A percentile compares a stretch with the other conserved stretches of the same genome.
Evolutionary conservation across 2,329 filamentous ascomycete species (phyloP).

Genomic region (Calonectria hawksworthii): DNA sequence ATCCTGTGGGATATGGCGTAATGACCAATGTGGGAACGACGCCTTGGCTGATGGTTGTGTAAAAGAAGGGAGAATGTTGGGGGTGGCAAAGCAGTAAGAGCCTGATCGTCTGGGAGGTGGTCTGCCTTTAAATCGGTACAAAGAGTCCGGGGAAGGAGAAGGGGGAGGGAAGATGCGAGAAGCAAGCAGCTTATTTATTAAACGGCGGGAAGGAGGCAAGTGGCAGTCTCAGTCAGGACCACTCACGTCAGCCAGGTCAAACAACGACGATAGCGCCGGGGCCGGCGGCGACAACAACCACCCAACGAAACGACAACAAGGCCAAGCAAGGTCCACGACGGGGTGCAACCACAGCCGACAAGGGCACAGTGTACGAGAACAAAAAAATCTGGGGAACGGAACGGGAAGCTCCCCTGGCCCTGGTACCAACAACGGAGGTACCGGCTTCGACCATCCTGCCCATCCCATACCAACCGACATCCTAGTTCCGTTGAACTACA

Average conservation of each 20-base stretch:
- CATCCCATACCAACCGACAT: slow-evolving; percentile 24
- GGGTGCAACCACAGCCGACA: slow-evolving; percentile 38
- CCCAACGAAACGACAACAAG: slow-evolving; percentile 23
- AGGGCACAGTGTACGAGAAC: slow-evolving; percentile 27
- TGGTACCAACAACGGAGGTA: slow-evolving; percentile 43
- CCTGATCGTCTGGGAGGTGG: background rate
- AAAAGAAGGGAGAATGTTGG: slow-evolving; percentile 6
- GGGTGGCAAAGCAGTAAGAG: background rate
- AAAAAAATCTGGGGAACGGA: slow-evolving; percentile 47
- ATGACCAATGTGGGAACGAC: background rate
- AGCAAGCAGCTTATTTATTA: slow-evolving; percentile 34
- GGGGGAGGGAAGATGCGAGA: slow-evolving; percentile 32
- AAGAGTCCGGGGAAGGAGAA: slow-evolving; percentile 33
- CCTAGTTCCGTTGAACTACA: slow-evolving; percentile 17
- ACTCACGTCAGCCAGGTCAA: slow-evolving; percentile 34
- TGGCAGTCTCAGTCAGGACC: slow-evolving; percentile 33
- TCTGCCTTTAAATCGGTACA: slow-evolving; percentile 7
- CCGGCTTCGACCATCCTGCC: slow-evolving; percentile 22
- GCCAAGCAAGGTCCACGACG: slow-evolving; percentile 33
- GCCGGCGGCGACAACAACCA: slow-evolving; percentile 28
- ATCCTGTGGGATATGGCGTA: slow-evolving; percentile 4
- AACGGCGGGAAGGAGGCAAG: slow-evolving; percentile 38
- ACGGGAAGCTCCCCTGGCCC: slow-evolving; percentile 41
- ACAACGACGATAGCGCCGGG: slow-evolving; percentile 33
- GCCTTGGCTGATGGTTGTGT: background rate